phyloP scores from a whole-genome alignment of 305 asterid genomes.

The Rubia occidens region DNA sequence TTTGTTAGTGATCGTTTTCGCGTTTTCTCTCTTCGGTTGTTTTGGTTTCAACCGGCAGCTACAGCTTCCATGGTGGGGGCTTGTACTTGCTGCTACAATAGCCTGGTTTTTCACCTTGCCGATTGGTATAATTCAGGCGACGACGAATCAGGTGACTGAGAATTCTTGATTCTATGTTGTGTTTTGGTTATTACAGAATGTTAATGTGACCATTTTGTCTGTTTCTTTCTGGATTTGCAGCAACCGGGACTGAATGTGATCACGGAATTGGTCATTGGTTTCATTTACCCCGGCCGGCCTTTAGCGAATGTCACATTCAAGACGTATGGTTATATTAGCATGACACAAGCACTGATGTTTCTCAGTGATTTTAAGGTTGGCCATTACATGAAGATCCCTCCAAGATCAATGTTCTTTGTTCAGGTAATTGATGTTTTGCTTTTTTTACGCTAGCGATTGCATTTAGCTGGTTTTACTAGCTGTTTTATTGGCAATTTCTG shows the following conservation, averaged over 20 bases:
- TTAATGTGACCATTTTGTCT: background rate
- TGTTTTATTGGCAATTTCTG: too few species aligned
- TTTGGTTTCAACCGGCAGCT: slow-evolving; percentile 47
- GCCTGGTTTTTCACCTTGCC: slow-evolving; percentile 60
- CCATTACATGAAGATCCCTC: slow-evolving; percentile 80
- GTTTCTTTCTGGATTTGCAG: slow-evolving; percentile 16
- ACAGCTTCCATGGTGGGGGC: slow-evolving; percentile 88
- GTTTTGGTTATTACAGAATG: too few species aligned
- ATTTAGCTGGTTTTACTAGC: background rate
- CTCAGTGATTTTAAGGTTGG: slow-evolving; percentile 65
- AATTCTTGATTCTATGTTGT: background rate
- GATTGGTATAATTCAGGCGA: slow-evolving; percentile 48
- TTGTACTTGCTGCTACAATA: slow-evolving; percentile 37
- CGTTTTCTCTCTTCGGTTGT: slow-evolving; percentile 29
- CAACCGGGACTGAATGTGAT: slow-evolving; percentile 54
- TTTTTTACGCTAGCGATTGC: background rate
- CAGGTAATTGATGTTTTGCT: slow-evolving; percentile 18
- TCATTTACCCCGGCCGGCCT: slow-evolving; percentile 62
- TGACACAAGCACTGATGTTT: slow-evolving; percentile 49
- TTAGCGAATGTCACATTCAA: slow-evolving; percentile 67
- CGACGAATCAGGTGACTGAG: slow-evolving; percentile 42
- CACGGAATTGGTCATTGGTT: slow-evolving; percentile 60
- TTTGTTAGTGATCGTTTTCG: slow-evolving; percentile 29
- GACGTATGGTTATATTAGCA: slow-evolving; percentile 70
- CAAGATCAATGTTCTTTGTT: slow-evolving; percentile 39